Evolutionary conservation across 768 basidiomycete genomes (phyloP), one percentile per base, ranked within the genome.

Genomic region (Boletellus ananiceps): DNA sequence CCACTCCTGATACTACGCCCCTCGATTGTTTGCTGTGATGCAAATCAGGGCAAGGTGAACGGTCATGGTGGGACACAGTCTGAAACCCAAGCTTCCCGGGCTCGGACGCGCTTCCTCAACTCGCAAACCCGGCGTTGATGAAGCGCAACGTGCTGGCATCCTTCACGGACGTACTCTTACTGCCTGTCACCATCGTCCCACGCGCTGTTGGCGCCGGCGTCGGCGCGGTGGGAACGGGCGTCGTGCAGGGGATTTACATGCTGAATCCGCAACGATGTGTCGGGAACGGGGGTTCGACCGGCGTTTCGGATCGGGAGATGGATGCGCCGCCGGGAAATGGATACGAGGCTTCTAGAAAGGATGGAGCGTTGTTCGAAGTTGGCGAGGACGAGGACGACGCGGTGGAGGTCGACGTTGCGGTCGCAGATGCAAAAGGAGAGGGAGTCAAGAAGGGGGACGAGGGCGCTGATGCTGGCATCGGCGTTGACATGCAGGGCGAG

Each of bases 151-250:
- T 98, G 8, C 77, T 98, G 1, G 86, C 92, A 0, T 89, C 92
- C 0, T 98, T 99, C 67, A 88, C 89, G 2, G 85, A 89, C 52
- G 79, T 92, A 1, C 82, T 99, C 6, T 73, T 98, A 0, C 74
- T 98, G 0, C 95, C 96, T 0, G 96, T 99, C 15, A 96, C 94
- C 1, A 95, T 98, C 64, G 93, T 98, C 2, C 95, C 95, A 0
- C 82, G 88, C 13, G 82, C 86, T 1, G 78, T 80, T 5, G 83
- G 84, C 16, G 83, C 83, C 3, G 83, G 85, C 0, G 88, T 87
- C 1, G 82, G 84, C 11, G 85, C 29, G 78, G 83, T 43, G 3
- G 82, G 86, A 0, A 81, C 72, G 2, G 88, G 83, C 8, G 88
- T 91, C 2, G 90, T 83, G 3, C 86, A 85, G 49, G 92, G 92